Percentiles rank a stretch among this genome's conserved stretches.
phyloP scores from a whole-genome alignment of 2,329 filamentous ascomycete species.

The Corinectria fuckeliana region DNA sequence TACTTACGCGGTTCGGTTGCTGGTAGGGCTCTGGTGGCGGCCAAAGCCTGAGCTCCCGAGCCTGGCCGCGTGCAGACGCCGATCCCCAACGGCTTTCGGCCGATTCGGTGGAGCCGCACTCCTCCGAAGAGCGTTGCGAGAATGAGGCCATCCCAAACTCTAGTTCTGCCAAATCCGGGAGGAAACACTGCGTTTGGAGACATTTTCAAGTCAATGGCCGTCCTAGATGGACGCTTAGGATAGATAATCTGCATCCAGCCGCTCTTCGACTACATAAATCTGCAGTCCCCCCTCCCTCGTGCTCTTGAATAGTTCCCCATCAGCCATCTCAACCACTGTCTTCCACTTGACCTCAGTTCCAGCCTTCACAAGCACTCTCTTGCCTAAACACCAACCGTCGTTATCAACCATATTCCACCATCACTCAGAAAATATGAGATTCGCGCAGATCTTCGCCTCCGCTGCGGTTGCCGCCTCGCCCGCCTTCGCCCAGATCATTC shows the following conservation, averaged over 20 bases:
- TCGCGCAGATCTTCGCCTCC: not conserved
- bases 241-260: too few relatives aligned
- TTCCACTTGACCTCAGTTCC: not conserved
- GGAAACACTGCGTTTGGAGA: not conserved
- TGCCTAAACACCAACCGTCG: not conserved
- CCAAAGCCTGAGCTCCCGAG: not conserved
- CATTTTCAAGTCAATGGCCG: not conserved
- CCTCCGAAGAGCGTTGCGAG: not conserved
- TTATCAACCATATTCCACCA: not conserved
- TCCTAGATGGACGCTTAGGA: not conserved
- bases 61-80: not conserved
- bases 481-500: not conserved
- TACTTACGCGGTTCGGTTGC: not conserved
- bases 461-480: slow-evolving; percentile 8
- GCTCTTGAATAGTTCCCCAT: not conserved
- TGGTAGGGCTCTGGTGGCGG: not conserved
- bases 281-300: not conserved
- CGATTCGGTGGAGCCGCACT: not conserved
- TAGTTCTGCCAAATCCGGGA: not conserved
- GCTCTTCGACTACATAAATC: not conserved
- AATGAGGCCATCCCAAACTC: not conserved
- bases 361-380: not conserved
- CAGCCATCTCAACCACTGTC: not conserved
- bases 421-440: slow-evolving; percentile 5
- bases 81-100: not conserved